Base-by-base conservation (phyloP, 2,329 filamentous ascomycete species). In the Fusarium circinatum region DNA sequence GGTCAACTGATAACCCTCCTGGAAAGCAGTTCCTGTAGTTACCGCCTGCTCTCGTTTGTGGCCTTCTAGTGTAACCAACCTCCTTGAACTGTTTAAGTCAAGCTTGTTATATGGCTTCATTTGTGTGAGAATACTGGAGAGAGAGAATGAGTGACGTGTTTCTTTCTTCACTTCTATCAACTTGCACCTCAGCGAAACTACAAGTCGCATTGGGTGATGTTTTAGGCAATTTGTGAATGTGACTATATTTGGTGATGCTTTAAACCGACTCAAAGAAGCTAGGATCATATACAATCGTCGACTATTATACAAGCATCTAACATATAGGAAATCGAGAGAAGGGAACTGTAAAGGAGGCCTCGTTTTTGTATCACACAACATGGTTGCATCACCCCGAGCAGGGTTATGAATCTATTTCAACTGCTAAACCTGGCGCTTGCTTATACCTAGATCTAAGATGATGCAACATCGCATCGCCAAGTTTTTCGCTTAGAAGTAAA, bases 401-500 rank as follows among this genome's bases (percentile, higher is more conserved):
- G 15, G 20, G 14, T 49, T 20, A 15, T 38, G 34, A 26, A 52
- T 24, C 14, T 22, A 48, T n/a, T 32, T 24, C 36, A 22, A n/a
- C 14, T 44, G 15, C n/a, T 20, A 22, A 32, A 26, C n/a, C 17
- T 32, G 44, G 34, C 45, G 41, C 39, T 20, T 54, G 41, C 39
- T 20, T 54, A 45, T 52, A n/a, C 47, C 32, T 36, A 39, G 47
- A 68, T 42, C 41, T 13, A 49, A 44, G 30, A 44, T 54, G 36
- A 56, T 48, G 34, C 28, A 26, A 15, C 38, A 45, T 41, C 39
- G 47, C 34, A 68, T 55, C 41, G 32, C 62, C 52, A 55, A 44
- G 30, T 41, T 63, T 71, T 39, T 74, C 47, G 62, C 59, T 39
- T 47, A 52, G 17, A 15, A 45, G 34, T 5, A 41, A 42, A 39